Evolutionary conservation across 2,329 filamentous ascomycete species (phyloP).

Genomic region (Cladosporium sp.): DNA sequence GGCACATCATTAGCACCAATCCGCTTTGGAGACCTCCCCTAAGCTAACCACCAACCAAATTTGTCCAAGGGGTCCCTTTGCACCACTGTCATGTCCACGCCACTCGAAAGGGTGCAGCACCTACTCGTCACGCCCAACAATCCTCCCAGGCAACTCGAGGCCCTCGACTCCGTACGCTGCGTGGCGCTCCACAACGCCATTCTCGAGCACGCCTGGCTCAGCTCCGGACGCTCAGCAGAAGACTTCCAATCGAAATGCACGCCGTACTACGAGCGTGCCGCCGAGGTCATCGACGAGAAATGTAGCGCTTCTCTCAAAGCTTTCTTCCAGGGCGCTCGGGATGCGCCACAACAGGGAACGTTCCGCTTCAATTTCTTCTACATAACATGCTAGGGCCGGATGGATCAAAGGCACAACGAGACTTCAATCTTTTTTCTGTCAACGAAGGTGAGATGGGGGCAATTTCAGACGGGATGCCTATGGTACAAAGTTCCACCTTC

Average conservation of each 20-base stretch:
- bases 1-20: too few species aligned
- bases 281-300: conserved; percentile 1
- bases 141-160: conserved; percentile 12
- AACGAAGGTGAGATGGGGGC: too few species aligned
- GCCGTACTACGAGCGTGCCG: neutral
- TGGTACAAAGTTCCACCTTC: too few species aligned
- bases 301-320: conserved; percentile 7
- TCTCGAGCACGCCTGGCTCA: conserved; percentile 13
- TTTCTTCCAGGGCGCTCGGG: conserved; percentile 11
- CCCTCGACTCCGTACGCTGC: conserved; percentile 13
- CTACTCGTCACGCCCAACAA: conserved; percentile 13
- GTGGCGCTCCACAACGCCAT: conserved; percentile 15
- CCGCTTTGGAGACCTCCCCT: too few species aligned
- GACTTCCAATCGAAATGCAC: conserved; percentile 9
- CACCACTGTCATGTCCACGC: neutral
- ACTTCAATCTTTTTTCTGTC: too few species aligned
- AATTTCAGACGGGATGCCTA: too few species aligned
- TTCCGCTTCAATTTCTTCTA: conserved; percentile 13
- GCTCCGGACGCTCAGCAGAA: conserved; percentile 10
- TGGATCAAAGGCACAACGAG: neutral
- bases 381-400: conserved; percentile 2
- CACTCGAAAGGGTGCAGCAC: conserved; percentile 8
- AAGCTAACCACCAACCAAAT: too few species aligned
- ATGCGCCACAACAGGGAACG: neutral
- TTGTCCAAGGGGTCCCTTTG: too few species aligned